Evolutionary conservation across 2,329 filamentous ascomycete genomes (phyloP).

Genomic region (Arthrobotrys pseudoclavata): DNA sequence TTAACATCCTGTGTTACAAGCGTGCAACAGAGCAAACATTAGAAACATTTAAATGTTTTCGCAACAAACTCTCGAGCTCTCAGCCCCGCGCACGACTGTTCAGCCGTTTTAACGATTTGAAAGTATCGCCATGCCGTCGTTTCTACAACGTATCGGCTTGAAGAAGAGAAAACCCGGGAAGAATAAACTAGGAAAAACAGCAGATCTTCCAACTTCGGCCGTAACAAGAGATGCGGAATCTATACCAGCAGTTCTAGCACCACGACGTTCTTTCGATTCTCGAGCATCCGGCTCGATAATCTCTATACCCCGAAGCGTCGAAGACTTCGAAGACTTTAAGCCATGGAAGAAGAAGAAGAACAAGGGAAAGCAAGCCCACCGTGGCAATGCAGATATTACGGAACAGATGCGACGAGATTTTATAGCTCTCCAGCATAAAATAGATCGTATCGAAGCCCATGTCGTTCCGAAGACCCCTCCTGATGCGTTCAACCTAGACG

Average conservation of each 20-base stretch:
- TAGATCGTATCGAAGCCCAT: conserved; percentile 14
- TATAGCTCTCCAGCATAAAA: background rate
- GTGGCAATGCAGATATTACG: background rate
- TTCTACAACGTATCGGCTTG: background rate
- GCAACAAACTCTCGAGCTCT: background rate
- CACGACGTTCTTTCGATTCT: conserved; percentile 13
- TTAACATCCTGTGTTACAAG: too few relatives aligned
- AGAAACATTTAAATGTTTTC: conserved; percentile 20
- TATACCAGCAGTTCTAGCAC: background rate
- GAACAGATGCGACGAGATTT: conserved; percentile 17
- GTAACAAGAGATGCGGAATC: background rate
- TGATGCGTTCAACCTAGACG: background rate
- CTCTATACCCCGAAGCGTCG: conserved; percentile 2
- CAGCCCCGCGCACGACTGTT: conserved; percentile 1
- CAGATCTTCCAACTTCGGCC: background rate
- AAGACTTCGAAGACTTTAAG: background rate
- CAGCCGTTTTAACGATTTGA: background rate
- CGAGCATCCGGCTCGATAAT: conserved; percentile 7
- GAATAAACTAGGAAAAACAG: conserved; percentile 5
- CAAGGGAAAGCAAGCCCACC: conserved; percentile 4
- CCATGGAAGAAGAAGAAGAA: conserved; percentile 17
- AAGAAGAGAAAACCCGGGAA: background rate
- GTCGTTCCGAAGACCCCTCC: background rate
- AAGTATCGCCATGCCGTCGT: background rate
- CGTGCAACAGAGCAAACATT: background rate